Percentiles rank a stretch among this genome's conserved stretches.
phyloP scores from a whole-genome alignment of 1,284 basidiomycete species.

The Bjerkandera adusta region DNA sequence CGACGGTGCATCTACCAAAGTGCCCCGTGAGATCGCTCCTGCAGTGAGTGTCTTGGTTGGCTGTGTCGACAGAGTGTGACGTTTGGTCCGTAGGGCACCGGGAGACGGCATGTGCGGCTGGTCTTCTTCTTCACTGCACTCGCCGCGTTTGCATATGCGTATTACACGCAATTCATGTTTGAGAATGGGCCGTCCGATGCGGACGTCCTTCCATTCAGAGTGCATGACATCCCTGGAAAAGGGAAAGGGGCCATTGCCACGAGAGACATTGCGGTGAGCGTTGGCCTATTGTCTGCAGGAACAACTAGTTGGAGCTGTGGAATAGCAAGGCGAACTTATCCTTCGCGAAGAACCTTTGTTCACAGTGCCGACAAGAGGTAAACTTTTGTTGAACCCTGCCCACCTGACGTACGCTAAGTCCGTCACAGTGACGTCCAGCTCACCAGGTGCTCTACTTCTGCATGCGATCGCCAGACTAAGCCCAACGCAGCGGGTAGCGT shows the following conservation, averaged over 20 bases:
- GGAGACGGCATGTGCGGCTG: no score
- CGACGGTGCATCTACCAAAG: no score
- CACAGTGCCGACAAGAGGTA: slow-evolving; percentile 46
- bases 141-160: slow-evolving; percentile 5
- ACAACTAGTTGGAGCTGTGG: background rate
- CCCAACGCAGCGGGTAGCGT: slow-evolving; percentile 34
- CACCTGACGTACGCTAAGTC: background rate
- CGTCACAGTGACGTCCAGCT: slow-evolving; percentile 37
- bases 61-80: no score
- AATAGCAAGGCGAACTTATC: slow-evolving; percentile 55
- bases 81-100: no score
- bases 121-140: background rate
- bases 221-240: slow-evolving; percentile 35
- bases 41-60: no score
- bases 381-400: background rate
- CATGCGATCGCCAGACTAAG: slow-evolving; percentile 33
- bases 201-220: slow-evolving; percentile 22
- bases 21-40: no score
- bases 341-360: slow-evolving; percentile 55
- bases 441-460: slow-evolving; percentile 43
- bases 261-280: slow-evolving; percentile 35
- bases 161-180: slow-evolving; percentile 2
- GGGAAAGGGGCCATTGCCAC: slow-evolving; percentile 41
- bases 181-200: background rate
- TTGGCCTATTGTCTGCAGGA: background rate